These are phyloP conservation scores for Boletellus deceptivus DNA, from an alignment of 1,284 basidiomycete species.

Conservation along the genomic window DNA sequence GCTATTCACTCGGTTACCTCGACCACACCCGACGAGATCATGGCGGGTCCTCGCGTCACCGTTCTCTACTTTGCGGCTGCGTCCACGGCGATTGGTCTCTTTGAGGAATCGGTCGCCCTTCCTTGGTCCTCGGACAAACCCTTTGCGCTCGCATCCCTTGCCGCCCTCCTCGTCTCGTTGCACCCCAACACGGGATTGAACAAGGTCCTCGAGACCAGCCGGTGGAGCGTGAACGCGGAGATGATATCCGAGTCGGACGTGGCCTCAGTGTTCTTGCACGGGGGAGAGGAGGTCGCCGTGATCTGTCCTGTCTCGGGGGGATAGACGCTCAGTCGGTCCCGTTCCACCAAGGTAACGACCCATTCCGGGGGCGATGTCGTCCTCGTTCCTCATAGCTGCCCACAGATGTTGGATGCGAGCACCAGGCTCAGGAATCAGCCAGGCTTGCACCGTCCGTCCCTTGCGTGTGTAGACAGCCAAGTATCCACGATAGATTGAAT, in stretches of 20 bases:
- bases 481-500: too few species aligned
- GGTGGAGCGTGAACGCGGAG: constrained; percentile 78
- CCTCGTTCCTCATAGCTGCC: too few species aligned
- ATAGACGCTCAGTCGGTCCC: too few species aligned
- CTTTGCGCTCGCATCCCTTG: constrained; percentile 55
- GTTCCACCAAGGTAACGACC: too few species aligned
- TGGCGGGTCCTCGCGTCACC: constrained; percentile 41
- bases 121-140: constrained; percentile 32
- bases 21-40: background rate
- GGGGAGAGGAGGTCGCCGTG: constrained; percentile 76
- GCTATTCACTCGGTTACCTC: too few species aligned
- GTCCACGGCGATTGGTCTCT: constrained; percentile 61
- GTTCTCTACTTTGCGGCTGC: constrained; percentile 81
- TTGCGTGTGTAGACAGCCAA: background rate
- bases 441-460: background rate
- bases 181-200: constrained; percentile 53
- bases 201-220: constrained; percentile 54
- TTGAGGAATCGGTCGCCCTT: constrained; percentile 49
- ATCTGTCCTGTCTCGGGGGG: constrained; percentile 84
- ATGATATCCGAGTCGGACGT: constrained; percentile 64
- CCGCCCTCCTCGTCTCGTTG: constrained; percentile 46
- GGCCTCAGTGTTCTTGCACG: constrained; percentile 45
- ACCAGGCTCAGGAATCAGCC: too few species aligned
- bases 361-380: too few species aligned
- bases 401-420: too few species aligned